Conservation (phyloP, 2,329 filamentous ascomycete species). For the Cryphonectria carpinicola region DNA sequence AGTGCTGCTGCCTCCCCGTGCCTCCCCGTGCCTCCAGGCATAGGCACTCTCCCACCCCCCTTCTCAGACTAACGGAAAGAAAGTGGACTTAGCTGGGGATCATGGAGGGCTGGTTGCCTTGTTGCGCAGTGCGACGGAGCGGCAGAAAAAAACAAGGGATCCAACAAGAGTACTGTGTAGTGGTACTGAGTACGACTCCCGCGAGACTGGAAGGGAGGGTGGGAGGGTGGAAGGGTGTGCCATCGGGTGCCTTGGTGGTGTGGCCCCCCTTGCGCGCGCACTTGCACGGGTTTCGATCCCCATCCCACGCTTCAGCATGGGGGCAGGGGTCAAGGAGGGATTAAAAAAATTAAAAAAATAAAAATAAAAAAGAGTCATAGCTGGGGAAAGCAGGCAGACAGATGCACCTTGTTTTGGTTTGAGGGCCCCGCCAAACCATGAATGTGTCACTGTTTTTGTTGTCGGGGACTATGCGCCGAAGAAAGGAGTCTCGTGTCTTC, state of each 20-base stretch:
- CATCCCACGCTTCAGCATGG: constrained; percentile 14
- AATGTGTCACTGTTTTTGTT: background rate
- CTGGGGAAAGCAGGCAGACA: constrained; percentile 10
- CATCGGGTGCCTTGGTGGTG: constrained; percentile 2
- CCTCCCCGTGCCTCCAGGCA: constrained; percentile 8
- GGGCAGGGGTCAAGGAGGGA: constrained; percentile 4
- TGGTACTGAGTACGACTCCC: constrained; percentile 16
- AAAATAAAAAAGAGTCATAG: constrained; percentile 17
- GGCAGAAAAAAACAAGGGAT: constrained; percentile 20
- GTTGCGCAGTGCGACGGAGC: constrained; percentile 14
- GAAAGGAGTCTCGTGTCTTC: background rate
- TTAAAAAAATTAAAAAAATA: background rate
- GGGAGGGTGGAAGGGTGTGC: background rate
- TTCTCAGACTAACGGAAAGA: constrained; percentile 7
- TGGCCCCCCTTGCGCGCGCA: constrained; percentile 4
- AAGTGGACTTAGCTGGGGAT: constrained; percentile 18
- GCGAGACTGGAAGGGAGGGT: background rate
- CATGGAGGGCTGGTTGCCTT: constrained; percentile 26
- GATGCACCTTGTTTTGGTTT: constrained; percentile 5
- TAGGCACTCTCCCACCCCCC: constrained; percentile 8
- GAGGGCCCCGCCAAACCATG: background rate
- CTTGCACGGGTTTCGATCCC: constrained; percentile 11
- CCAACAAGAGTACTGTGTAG: constrained; percentile 11
- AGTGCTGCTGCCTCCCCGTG: constrained; percentile 25
- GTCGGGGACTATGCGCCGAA: background rate